Base-by-base conservation (phyloP, 169 alveolate genomes). In the Babesia microti region DNA sequence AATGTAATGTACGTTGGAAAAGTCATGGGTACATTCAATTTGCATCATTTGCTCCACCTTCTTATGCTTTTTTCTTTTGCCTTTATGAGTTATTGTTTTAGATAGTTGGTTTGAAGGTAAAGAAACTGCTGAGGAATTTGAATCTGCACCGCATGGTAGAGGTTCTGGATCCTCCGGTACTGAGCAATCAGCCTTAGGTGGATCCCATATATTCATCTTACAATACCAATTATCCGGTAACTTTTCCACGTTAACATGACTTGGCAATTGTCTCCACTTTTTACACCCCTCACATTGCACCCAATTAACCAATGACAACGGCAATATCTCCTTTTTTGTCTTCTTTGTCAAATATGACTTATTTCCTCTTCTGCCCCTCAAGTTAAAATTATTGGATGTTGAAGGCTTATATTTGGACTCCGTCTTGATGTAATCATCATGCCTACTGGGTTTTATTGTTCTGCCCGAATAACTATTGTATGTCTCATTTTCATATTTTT, bases 211-310 rank as follows among this genome's bases (percentile, higher is more conserved):
- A 45, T 74, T 74, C 15, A 74, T 37, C 15, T 61, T 28, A 37
- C 85, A 74, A n/a, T 59, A 68, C 85, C 85, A 74, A n/a, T 59
- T 45, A 26, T 74, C 85, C 14, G 85, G 85, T 40, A 74, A 32
- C 32, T 53, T 24, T 17, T 46, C 70, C n/a, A 73, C 63, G 33
- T 74, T 60, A 11, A 74, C 71, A 21, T 45, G 45, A 19, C 42
- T 43, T 21, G 78, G 81, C 5, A 74, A 23, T 23, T 73, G 55
- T 33, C 85, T 39, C 85, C 85, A 74, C 37, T 74, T 74, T 49
- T 68, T 74, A 35, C 85, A 74, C 30, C 34, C 46, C 39, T 74
- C 85, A 51, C 85, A 74, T 27, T 74, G 85, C 11, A 73, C 85
- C 85, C 85, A 74, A 21, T 74, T 68, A 43, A 63, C 85, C 45